Conservation (phyloP, 768 basidiomycete genomes). For the Imleria badia region DNA sequence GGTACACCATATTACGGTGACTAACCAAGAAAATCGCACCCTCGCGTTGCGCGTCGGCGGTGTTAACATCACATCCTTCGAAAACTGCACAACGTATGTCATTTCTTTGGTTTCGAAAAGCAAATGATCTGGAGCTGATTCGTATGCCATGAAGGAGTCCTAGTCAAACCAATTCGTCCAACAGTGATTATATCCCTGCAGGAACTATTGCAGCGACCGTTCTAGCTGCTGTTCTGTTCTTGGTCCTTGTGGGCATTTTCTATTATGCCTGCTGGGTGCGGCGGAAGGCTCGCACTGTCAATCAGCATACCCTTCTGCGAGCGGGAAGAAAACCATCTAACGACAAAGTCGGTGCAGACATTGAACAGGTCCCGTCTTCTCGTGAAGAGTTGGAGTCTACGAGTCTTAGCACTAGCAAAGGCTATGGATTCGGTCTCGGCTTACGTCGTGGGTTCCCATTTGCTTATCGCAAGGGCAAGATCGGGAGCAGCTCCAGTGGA, state of each 20-base stretch:
- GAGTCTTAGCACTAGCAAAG: constrained; percentile 32
- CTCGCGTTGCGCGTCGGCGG: constrained; percentile 51
- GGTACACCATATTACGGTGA: constrained; percentile 51
- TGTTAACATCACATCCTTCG: constrained; percentile 47
- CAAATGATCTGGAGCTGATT: background rate
- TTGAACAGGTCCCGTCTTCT: constrained; percentile 13
- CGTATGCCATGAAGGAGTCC: constrained; percentile 13
- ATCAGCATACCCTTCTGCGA: background rate
- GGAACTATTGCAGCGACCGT: constrained; percentile 69
- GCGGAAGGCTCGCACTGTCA: constrained; percentile 40
- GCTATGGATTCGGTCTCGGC: constrained; percentile 36
- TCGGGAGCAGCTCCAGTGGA: constrained; percentile 20
- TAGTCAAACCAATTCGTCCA: constrained; percentile 8
- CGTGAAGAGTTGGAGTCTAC: constrained; percentile 27
- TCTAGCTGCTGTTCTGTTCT: constrained; percentile 53
- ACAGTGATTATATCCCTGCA: constrained; percentile 33
- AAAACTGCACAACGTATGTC: constrained; percentile 34
- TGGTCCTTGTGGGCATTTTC: constrained; percentile 43
- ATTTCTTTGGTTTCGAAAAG: background rate
- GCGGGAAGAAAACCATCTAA: background rate
- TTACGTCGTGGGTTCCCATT: constrained; percentile 29
- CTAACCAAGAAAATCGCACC: constrained; percentile 54
- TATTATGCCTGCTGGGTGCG: constrained; percentile 49
- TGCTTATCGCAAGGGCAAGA: constrained; percentile 23
- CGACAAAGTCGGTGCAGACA: constrained; percentile 3